Evolutionary conservation across 306 rosid species (phyloP), one percentile per base, ranked within the genome.

Genomic region (Benincasa hispida): DNA sequence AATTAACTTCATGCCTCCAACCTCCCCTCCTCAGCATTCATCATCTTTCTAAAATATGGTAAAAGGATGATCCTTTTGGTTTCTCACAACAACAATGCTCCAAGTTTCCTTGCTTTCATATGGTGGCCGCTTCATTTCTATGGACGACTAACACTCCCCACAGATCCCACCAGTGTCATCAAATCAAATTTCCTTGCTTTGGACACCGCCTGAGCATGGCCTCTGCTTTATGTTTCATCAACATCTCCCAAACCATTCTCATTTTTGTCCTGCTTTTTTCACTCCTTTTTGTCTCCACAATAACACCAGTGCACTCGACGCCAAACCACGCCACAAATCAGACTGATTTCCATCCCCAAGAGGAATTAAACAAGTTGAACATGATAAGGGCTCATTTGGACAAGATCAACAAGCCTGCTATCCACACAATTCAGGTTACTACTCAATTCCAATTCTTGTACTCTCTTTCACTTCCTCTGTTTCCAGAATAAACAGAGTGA

Each of bases 121-220:
- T 61, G 66, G 81, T 81, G 79, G 81, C 69, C 82, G 72, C 45
- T 80, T 84, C 76, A 80, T 82, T 83, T 78, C 79, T 79, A 47
- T 82, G 82, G 83, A 77, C 79, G 83, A 72, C 83, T 79, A 63
- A 17, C 12, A 30, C 37, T 27, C 39, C 3, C 84, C 72, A 81
- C 35, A 32, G 35, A 32, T 67, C 67, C 73, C 79, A 74, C 83
- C 76, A 1, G n/a, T n/a, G n/a, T n/a, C n/a, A n/a, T n/a, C n/a
- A n/a, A n/a, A n/a, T n/a, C n/a, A n/a, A n/a, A n/a, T n/a, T n/a
- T n/a, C n/a, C n/a, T n/a, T n/a, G n/a, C n/a, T n/a, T 67, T 65
- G 1, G 42, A 79, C 61, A 30, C 21, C 72, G 77, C 86, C 81
- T 86, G 82, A 83, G 77, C 83, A 91, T 91, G 97, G 74, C 74